Evolutionary conservation across 1,284 basidiomycete species (phyloP).

Genomic region (Cryptococcus sp.): DNA sequence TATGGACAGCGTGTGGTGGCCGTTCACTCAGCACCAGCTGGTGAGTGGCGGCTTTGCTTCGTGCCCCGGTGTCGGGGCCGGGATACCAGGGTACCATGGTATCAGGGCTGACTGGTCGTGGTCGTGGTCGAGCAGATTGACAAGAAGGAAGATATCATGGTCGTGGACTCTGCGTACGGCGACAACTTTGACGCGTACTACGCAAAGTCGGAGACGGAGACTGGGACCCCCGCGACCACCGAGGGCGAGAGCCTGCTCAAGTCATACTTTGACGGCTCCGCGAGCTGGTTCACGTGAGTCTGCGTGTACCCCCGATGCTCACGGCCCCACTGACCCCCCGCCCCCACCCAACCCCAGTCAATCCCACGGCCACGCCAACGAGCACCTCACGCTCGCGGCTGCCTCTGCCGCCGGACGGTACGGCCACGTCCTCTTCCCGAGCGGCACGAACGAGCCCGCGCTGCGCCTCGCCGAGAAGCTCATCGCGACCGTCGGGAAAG

Average conservation of each 20-base stretch:
- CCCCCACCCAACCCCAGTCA: conserved; percentile 54
- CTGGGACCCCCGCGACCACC: background rate
- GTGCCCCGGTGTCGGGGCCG: background rate
- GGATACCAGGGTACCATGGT: too few relatives aligned
- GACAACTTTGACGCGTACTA: conserved; percentile 78
- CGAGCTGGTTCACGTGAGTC: conserved; percentile 89
- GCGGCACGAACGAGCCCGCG: conserved; percentile 80
- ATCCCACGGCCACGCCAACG: conserved; percentile 77
- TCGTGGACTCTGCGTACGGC: conserved; percentile 85
- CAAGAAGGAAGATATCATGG: conserved; percentile 68
- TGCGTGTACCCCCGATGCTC: background rate
- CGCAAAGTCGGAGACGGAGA: conserved; percentile 24
- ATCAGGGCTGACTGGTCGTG: too few relatives aligned
- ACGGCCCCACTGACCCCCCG: background rate
- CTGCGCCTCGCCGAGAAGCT: conserved; percentile 53
- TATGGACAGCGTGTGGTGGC: conserved; percentile 87
- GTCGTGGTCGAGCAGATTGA: conserved; percentile 57
- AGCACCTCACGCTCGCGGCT: conserved; percentile 76
- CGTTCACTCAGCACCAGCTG: conserved; percentile 85
- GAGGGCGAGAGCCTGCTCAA: conserved; percentile 53
- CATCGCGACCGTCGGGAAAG: conserved; percentile 56
- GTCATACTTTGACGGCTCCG: conserved; percentile 82
- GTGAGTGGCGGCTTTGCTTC: conserved; percentile 20
- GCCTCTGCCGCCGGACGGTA: conserved; percentile 88
- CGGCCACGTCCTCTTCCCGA: conserved; percentile 95